These are phyloP conservation scores for Globisporangium yorkense DNA, from an alignment of 352 stramenopile genomes.

Conservation along the genomic window DNA sequence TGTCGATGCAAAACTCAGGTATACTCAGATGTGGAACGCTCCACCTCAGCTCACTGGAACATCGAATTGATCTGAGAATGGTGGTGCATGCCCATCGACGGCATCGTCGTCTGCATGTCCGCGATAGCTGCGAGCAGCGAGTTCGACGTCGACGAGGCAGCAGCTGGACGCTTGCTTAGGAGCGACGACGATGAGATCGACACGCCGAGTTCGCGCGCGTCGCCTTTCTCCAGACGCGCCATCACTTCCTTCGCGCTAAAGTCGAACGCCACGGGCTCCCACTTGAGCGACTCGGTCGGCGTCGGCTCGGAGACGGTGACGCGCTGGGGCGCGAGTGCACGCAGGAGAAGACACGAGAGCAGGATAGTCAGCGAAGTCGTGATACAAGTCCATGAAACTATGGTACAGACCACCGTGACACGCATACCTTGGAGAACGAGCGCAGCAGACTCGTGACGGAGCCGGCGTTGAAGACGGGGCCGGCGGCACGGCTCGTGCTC, in stretches of 20 bases:
- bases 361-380: not conserved
- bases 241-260: slow-evolving; percentile 49
- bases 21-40: not conserved
- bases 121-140: slow-evolving; percentile 9
- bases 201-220: slow-evolving; percentile 50
- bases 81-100: not conserved
- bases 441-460: slow-evolving; percentile 54
- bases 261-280: slow-evolving; percentile 55
- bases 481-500: slow-evolving; percentile 37
- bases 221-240: slow-evolving; percentile 43
- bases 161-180: not conserved
- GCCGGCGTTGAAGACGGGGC: slow-evolving; percentile 52
- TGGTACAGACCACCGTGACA: slow-evolving; percentile 2
- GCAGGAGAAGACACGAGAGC: not conserved
- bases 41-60: not conserved
- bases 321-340: not conserved
- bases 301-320: slow-evolving; percentile 30
- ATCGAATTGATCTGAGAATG: slow-evolving; percentile 2
- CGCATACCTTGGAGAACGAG: slow-evolving; percentile 64
- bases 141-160: slow-evolving; percentile 3
- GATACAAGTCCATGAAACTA: slow-evolving; percentile 3
- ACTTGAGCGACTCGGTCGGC: slow-evolving; percentile 28
- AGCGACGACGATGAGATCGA: slow-evolving; percentile 34
- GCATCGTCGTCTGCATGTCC: slow-evolving; percentile 10
- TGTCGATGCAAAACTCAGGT: not conserved